Evolutionary conservation across 2,329 filamentous ascomycete species (phyloP).

Genomic region (Chalara sp.): DNA sequence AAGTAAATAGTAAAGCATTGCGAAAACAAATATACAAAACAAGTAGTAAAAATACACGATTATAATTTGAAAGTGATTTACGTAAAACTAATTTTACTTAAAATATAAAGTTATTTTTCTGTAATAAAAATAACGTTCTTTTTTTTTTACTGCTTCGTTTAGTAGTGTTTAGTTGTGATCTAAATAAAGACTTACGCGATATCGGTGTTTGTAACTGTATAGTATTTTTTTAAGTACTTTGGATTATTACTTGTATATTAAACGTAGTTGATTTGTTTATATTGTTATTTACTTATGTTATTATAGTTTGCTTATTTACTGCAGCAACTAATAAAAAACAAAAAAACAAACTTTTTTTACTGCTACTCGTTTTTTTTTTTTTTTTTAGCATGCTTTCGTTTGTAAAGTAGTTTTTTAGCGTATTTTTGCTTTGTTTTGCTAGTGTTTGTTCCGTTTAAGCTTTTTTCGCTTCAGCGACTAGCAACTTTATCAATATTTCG

Average conservation of each 20-base stretch:
- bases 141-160: too few species aligned
- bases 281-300: neutral
- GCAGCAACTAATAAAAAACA: neutral
- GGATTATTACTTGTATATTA: neutral
- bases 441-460: neutral
- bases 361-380: neutral
- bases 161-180: too few species aligned
- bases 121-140: too few species aligned
- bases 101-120: too few species aligned
- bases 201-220: neutral
- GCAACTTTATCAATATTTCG: neutral
- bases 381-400: neutral
- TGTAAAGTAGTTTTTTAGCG: neutral
- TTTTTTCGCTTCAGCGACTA: neutral
- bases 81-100: too few species aligned
- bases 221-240: neutral
- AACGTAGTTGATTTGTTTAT: neutral
- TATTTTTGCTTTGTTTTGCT: neutral
- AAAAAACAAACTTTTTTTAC: neutral
- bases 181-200: neutral
- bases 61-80: too few species aligned
- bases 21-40: too few species aligned
- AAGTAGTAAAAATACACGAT: too few species aligned
- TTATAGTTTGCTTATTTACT: neutral
- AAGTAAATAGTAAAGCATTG: too few species aligned